phyloP scores from a whole-genome alignment of 768 basidiomycete genomes.

The Collybiopsis luxurians region DNA sequence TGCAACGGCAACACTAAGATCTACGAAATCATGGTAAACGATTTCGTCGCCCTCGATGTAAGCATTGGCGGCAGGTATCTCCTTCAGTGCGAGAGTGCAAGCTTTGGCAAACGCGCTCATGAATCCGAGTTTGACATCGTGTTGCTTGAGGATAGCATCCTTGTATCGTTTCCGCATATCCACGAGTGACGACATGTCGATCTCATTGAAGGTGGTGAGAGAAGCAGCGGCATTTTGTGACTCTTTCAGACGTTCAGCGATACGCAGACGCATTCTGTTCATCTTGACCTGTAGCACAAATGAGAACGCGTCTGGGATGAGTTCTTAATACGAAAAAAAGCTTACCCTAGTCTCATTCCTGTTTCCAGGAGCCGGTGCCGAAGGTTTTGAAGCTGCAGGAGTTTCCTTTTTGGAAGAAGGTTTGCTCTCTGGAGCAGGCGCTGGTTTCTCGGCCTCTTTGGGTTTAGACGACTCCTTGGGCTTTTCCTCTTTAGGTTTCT shows the following conservation, averaged over 20 bases:
- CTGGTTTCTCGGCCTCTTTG: slow-evolving; percentile 14
- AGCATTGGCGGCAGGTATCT: slow-evolving; percentile 93
- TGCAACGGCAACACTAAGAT: slow-evolving; percentile 93
- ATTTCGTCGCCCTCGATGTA: slow-evolving; percentile 93
- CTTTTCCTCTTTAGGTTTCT: slow-evolving; percentile 20
- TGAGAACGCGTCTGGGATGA: background rate
- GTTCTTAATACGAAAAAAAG: slow-evolving; percentile 4
- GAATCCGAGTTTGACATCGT: slow-evolving; percentile 96
- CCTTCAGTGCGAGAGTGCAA: slow-evolving; percentile 76
- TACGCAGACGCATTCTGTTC: slow-evolving; percentile 97
- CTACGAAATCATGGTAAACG: slow-evolving; percentile 89
- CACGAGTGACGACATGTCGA: slow-evolving; percentile 97
- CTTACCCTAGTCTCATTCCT: slow-evolving; percentile 84
- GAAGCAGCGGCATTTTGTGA: slow-evolving; percentile 97
- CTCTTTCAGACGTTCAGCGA: slow-evolving; percentile 96
- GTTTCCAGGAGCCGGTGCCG: slow-evolving; percentile 40
- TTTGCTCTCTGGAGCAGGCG: slow-evolving; percentile 20
- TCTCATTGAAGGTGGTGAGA: slow-evolving; percentile 98
- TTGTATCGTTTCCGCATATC: slow-evolving; percentile 94
- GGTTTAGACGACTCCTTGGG: slow-evolving; percentile 5
- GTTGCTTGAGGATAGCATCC: slow-evolving; percentile 83
- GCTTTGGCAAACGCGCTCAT: slow-evolving; percentile 98
- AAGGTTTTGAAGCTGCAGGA: slow-evolving; percentile 11
- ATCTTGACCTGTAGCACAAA: slow-evolving; percentile 81
- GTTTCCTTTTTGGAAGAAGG: slow-evolving; percentile 15